phyloP scores from a whole-genome alignment of 106 monocot species.

The Phalaenopsis aphrodite region DNA sequence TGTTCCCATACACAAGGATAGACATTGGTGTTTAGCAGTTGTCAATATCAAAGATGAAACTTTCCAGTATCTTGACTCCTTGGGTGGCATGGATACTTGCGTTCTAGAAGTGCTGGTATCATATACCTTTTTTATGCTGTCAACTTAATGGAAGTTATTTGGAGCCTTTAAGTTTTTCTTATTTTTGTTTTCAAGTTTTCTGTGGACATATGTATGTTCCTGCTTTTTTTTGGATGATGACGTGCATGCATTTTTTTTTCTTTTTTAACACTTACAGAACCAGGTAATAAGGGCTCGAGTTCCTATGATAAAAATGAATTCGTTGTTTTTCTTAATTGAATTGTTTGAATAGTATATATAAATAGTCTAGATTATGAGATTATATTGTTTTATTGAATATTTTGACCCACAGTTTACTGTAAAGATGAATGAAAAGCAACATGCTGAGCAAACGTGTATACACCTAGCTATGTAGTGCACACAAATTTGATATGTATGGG shows the following conservation, averaged over 20 bases:
- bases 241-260: background rate
- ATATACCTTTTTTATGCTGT: background rate
- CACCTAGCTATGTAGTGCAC: background rate
- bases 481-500: background rate
- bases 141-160: background rate
- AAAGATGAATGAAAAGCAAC: background rate
- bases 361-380: background rate
- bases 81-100: constrained; percentile 57
- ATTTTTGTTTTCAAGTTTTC: background rate
- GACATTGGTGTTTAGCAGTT: constrained; percentile 68
- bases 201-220: background rate
- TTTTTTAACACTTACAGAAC: background rate
- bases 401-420: background rate
- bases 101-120: constrained; percentile 56
- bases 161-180: background rate
- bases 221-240: background rate
- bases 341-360: background rate
- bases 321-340: background rate
- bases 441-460: background rate
- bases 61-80: constrained; percentile 70
- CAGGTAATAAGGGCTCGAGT: background rate
- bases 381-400: background rate
- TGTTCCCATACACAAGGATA: constrained; percentile 71
- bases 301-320: background rate
- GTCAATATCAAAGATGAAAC: constrained; percentile 55